Evolutionary conservation across 306 rosid genomes (phyloP).

Genomic region (barrel medic (Medicago truncatula)): DNA sequence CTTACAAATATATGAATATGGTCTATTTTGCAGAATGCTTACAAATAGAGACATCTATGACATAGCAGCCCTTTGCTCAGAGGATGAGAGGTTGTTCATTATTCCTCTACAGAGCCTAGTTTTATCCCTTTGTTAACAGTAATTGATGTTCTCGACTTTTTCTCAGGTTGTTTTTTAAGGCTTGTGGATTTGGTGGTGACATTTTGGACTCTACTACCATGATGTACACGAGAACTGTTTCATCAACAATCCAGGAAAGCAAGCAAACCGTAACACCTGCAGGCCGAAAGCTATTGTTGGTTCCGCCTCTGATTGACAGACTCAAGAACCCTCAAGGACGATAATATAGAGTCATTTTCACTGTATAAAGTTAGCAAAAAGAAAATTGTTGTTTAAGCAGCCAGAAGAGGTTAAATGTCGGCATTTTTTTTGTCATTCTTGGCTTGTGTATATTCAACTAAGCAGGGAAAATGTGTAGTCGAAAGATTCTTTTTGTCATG

Average conservation of each 20-base stretch:
- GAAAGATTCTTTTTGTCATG: constrained; percentile 7
- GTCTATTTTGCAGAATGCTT: constrained; percentile 59
- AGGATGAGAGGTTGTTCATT: constrained; percentile 65
- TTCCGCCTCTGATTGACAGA: constrained; percentile 56
- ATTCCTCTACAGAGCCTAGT: constrained; percentile 29
- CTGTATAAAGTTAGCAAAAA: constrained; percentile 10
- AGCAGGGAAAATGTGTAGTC: constrained; percentile 20
- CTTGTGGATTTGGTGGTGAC: constrained; percentile 87
- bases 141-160: constrained; percentile 34
- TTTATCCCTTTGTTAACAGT: constrained; percentile 14
- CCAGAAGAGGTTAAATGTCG: constrained; percentile 9
- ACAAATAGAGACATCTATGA: constrained; percentile 59
- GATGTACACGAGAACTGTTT: constrained; percentile 65
- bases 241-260: constrained; percentile 45
- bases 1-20: constrained; percentile 51
- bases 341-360: constrained; percentile 27
- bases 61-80: constrained; percentile 71
- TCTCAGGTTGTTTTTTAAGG: constrained; percentile 72
- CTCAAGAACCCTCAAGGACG: constrained; percentile 34
- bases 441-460: constrained; percentile 21
- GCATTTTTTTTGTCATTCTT: constrained; percentile 24
- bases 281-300: constrained; percentile 57
- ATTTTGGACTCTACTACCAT: constrained; percentile 71
- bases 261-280: constrained; percentile 49
- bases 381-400: constrained; percentile 17